Evolutionary conservation across 1,284 basidiomycete genomes (phyloP).

Genomic region (Tilletia indica): DNA sequence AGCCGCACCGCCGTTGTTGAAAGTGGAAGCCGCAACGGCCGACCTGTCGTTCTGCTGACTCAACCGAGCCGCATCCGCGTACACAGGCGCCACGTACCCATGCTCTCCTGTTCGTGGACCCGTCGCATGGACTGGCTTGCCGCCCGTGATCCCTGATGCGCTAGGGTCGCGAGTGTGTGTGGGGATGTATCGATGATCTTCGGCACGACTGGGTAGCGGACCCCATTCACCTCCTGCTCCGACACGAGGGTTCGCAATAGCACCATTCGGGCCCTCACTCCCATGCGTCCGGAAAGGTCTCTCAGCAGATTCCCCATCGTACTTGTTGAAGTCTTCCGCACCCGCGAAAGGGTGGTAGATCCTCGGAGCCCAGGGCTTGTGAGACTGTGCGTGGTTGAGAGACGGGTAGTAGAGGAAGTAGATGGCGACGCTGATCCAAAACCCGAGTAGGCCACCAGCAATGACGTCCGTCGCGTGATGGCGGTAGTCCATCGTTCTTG

Average conservation of each 20-base stretch:
- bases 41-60: too few species aligned
- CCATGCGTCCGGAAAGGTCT: neutral
- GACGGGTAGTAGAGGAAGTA: slow-evolving; percentile 45
- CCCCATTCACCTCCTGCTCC: slow-evolving; percentile 12
- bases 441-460: slow-evolving; percentile 74
- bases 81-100: neutral
- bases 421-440: slow-evolving; percentile 70
- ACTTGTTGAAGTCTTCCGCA: slow-evolving; percentile 19
- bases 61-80: neutral
- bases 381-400: slow-evolving; percentile 29
- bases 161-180: neutral
- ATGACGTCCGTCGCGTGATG: slow-evolving; percentile 66
- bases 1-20: too few species aligned
- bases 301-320: slow-evolving; percentile 25
- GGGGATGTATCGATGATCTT: neutral
- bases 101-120: neutral
- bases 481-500: slow-evolving; percentile 58
- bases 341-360: slow-evolving; percentile 16
- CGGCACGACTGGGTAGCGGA: neutral
- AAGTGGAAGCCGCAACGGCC: too few species aligned
- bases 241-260: slow-evolving; percentile 15
- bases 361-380: slow-evolving; percentile 39
- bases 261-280: slow-evolving; percentile 8
- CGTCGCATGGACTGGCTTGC: neutral
- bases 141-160: neutral